Evolutionary conservation across 768 basidiomycete species (phyloP).

Genomic region (Amanita brunnescens): DNA sequence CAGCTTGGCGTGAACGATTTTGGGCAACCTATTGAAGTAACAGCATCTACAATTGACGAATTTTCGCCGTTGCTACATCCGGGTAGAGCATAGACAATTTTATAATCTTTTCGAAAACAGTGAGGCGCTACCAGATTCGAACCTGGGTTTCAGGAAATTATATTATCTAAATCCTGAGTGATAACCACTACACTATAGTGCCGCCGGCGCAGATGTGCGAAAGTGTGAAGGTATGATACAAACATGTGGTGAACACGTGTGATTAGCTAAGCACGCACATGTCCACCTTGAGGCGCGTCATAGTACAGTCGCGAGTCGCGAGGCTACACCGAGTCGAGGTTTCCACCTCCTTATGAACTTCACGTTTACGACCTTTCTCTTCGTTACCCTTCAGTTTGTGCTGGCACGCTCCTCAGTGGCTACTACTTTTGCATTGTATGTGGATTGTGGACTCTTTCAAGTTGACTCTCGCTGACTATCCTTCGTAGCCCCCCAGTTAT

Average conservation of each 20-base stretch:
- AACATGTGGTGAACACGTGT: constrained; percentile 1
- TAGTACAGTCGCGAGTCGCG: background rate
- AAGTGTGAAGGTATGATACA: no score
- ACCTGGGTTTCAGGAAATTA: constrained; percentile 14
- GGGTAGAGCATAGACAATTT: background rate
- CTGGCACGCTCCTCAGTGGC: constrained; percentile 5
- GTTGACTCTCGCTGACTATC: background rate
- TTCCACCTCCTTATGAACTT: background rate
- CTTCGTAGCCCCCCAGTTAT: constrained; percentile 4
- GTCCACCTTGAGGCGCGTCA: constrained; percentile 3
- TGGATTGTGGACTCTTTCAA: background rate
- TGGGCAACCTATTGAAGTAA: constrained; percentile 40
- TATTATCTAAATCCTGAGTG: constrained; percentile 16
- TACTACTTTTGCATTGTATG: constrained; percentile 3
- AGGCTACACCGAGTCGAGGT: background rate
- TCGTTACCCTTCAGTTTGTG: constrained; percentile 1
- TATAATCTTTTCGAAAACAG: no score
- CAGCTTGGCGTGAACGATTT: constrained; percentile 82
- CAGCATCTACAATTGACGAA: background rate
- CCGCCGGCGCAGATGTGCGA: no score
- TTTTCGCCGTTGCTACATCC: background rate
- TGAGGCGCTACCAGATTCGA: constrained; percentile 14
- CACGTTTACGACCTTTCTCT: background rate
- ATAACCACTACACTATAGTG: background rate
- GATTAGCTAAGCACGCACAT: constrained; percentile 4